Base-by-base conservation (phyloP, 2,329 filamentous ascomycete genomes). In the Fusarium sp. region DNA sequence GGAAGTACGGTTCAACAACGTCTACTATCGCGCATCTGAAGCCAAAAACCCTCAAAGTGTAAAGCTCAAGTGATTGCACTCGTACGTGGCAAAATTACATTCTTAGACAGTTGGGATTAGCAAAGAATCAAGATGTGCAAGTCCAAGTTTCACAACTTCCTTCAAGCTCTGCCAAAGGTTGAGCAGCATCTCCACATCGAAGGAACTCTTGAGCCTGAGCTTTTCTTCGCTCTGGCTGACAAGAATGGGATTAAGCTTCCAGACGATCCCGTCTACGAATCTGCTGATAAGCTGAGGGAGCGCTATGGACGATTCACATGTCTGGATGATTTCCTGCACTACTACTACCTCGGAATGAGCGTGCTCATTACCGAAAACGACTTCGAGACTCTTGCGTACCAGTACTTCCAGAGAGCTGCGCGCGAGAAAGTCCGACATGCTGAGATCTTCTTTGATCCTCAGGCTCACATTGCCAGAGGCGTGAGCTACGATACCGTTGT, bases 101-200 rank as follows among this genome's bases (percentile, higher is more conserved):
- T 47, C 23, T 45, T 30, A 30, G n/a, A 30, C 30, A 15, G 30
- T 16, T 11, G 7, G 13, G n/a, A 45, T 59, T 50, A 33, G 20
- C 28, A 15, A 28, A 40, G 36, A 55, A 58, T 30, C 23, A 55
- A 23, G 7, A 90, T 89, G 87, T 90, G 87, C 78, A 81, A 86
- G 72, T 75, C 76, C 13, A 56, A 61, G 13, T 67, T 78, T 45
- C 88, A 89, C 79, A 77, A 82, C 41, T 88, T 92, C 76, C 83
- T 94, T 37, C 79, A 81, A 52, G 84, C 84, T 33, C 85, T 94
- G 31, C 92, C 92, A 67, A 94, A 94, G 82, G 92, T 90, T 80
- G 92, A 95, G 77, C 92, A 94, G 75, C 92, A 94, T 79, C 86
- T 94, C 55, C 92, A 95, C 76, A 84, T 95, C 34, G 92, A 94